Conservation (phyloP, 2,329 filamentous ascomycete genomes). For the Leptodontidium sp. region DNA sequence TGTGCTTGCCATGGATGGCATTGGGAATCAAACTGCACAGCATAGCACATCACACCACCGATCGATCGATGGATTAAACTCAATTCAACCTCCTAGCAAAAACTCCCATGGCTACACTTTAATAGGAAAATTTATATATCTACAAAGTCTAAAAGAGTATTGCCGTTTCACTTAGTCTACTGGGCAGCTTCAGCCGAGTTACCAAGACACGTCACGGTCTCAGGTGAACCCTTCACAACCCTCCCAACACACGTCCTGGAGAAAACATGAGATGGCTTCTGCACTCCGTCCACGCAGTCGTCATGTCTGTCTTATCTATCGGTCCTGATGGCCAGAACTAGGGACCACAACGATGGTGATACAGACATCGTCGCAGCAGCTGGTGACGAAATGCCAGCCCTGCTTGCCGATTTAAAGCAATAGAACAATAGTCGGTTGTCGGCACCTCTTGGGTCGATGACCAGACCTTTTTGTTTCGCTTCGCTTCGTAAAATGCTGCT, state of each 20-base stretch:
- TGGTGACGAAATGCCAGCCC: neutral
- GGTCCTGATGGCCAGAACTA: neutral
- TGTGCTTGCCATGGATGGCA: neutral
- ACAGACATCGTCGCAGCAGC: neutral
- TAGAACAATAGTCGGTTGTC: neutral
- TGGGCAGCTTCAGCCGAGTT: conserved; percentile 9
- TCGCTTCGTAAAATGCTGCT: neutral
- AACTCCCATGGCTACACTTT: neutral
- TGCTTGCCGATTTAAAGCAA: neutral
- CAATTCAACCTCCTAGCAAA: neutral
- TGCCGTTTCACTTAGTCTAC: conserved; percentile 1
- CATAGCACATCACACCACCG: too few species aligned
- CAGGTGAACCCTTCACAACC: neutral
- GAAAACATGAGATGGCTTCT: conserved; percentile 4
- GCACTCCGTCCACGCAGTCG: neutral
- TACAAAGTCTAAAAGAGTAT: neutral
- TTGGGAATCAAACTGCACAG: too few species aligned
- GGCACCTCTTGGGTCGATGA: neutral
- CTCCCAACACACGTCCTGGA: neutral
- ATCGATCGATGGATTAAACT: too few species aligned
- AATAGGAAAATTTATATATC: neutral
- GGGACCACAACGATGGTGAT: neutral
- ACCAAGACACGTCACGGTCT: conserved; percentile 14
- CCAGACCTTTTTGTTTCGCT: conserved; percentile 1
- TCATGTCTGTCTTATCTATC: neutral